Conservation (phyloP, 2,329 filamentous ascomycete genomes). For the Colletotrichum truncatum region DNA sequence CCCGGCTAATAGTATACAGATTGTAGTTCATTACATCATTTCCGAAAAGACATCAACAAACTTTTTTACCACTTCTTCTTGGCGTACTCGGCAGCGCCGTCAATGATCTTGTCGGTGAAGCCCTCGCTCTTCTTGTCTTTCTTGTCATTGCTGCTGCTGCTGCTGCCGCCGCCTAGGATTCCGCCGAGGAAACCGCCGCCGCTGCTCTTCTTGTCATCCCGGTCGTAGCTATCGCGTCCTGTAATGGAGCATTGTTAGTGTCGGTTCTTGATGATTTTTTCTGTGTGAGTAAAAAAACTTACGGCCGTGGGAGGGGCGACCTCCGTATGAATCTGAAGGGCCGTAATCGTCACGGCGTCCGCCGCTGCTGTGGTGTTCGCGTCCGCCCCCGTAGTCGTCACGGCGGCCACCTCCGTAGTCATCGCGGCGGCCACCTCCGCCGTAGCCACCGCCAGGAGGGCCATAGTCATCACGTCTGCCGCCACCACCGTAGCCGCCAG, state of each 20-base stretch:
- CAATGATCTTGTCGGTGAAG: conserved; percentile 27
- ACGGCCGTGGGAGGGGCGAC: conserved; percentile 11
- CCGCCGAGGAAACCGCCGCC: conserved; percentile 16
- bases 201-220: neutral
- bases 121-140: conserved; percentile 15
- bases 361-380: neutral
- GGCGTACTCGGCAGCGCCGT: conserved; percentile 21
- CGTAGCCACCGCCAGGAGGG: neutral
- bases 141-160: too few species aligned
- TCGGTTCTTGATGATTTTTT: neutral
- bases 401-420: neutral
- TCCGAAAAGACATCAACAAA: too few species aligned
- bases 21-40: conserved; percentile 20
- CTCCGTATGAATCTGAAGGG: conserved; percentile 1
- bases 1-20: conserved; percentile 15
- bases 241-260: neutral
- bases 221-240: conserved; percentile 7
- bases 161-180: conserved; percentile 16
- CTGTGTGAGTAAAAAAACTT: neutral
- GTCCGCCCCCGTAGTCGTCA: neutral
- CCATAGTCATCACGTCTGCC: neutral
- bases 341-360: conserved; percentile 6
- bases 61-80: conserved; percentile 25
- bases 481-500: neutral
- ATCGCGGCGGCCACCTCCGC: neutral